These are phyloP conservation scores for Acer campestre DNA, from an alignment of 345 rosid genomes.

Conservation along the genomic window DNA sequence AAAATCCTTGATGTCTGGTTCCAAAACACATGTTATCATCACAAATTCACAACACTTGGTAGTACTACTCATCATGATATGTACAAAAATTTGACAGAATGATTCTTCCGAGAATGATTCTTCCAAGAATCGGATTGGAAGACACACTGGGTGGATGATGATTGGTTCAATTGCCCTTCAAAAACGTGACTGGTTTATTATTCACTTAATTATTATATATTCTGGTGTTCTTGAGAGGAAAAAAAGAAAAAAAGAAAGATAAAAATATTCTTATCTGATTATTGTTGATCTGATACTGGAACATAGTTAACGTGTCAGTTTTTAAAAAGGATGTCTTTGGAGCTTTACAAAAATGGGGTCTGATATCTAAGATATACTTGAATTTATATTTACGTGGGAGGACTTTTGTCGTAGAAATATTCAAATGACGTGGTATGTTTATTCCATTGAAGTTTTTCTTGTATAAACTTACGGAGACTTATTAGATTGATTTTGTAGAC, in stretches of 20 bases:
- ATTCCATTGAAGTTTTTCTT: too few species aligned
- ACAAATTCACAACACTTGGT: not conserved
- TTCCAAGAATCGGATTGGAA: not conserved
- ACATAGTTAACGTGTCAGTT: constrained; percentile 8
- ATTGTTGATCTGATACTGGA: constrained; percentile 22
- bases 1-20: not conserved
- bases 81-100: constrained; percentile 8
- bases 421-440: too few species aligned
- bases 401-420: too few species aligned
- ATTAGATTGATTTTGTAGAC: too few species aligned
- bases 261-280: constrained; percentile 24
- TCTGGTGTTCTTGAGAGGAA: not conserved
- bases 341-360: not conserved
- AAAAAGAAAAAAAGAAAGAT: not conserved
- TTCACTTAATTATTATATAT: not conserved
- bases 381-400: too few species aligned
- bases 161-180: not conserved
- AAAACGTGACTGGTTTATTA: not conserved
- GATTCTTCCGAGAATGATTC: constrained; percentile 20
- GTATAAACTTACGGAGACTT: too few species aligned
- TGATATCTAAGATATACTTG: too few species aligned
- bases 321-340: constrained; percentile 12
- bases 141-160: not conserved
- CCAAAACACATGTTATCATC: not conserved
- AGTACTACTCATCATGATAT: not conserved